phyloP scores from a whole-genome alignment of 2,329 filamentous ascomycete species.

The Colletotrichum sp. region DNA sequence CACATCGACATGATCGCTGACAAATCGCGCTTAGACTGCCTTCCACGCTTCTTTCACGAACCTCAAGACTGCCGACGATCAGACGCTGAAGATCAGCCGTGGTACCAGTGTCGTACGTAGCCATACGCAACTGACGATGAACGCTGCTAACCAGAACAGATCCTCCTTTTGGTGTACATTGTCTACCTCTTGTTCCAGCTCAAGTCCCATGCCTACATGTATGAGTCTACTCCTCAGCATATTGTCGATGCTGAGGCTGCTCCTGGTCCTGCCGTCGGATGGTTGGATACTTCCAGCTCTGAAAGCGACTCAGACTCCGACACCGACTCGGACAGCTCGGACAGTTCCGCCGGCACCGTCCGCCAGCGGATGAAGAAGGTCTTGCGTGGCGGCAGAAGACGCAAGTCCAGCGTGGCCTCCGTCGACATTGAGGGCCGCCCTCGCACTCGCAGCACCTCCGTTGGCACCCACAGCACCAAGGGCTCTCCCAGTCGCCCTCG shows the following conservation, averaged over 20 bases:
- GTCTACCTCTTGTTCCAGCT: constrained; percentile 90
- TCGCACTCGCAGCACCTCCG: constrained; percentile 46
- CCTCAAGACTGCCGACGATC: constrained; percentile 63
- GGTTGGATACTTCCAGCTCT: constrained; percentile 75
- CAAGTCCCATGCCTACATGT: constrained; percentile 90
- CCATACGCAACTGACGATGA: background rate
- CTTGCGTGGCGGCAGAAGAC: constrained; percentile 71
- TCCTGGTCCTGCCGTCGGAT: constrained; percentile 82
- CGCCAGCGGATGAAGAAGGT: constrained; percentile 78
- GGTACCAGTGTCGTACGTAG: constrained; percentile 81
- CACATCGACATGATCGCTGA: constrained; percentile 44
- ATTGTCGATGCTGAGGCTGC: constrained; percentile 91
- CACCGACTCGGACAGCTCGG: constrained; percentile 71
- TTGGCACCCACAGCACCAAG: constrained; percentile 42
- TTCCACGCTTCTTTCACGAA: constrained; percentile 88
- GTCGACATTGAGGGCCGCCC: constrained; percentile 54
- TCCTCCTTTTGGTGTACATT: constrained; percentile 81
- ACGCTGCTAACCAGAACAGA: constrained; percentile 40
- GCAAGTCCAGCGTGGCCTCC: constrained; percentile 79
- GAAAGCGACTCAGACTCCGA: constrained; percentile 63
- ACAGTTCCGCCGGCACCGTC: constrained; percentile 65
- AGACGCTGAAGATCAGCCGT: constrained; percentile 84
- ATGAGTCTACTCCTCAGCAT: constrained; percentile 89
- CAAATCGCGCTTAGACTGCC: constrained; percentile 63
- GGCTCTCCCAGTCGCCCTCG: constrained; percentile 40